Evolutionary conservation across 2,329 filamentous ascomycete genomes (phyloP), one percentile per base, ranked within the genome.

Genomic region (Davidsoniella eucalypti): DNA sequence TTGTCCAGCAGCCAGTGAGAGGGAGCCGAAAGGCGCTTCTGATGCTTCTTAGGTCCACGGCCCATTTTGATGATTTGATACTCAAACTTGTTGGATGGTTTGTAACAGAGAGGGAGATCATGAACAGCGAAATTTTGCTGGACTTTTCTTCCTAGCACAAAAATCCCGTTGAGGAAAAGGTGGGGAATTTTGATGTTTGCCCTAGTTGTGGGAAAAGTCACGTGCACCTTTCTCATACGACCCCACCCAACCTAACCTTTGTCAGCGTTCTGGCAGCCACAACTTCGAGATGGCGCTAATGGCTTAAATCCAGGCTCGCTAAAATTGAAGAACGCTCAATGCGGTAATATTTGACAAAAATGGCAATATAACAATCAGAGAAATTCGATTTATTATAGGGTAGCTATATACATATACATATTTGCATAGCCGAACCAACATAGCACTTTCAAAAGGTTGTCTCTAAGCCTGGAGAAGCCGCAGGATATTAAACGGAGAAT

Each of bases 1-100:
- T 98, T 98, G 86, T 98, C 92, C 71, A 98, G 79, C 69, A 98
- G 86, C 92, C 92, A 98, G 84, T 96, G 92, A 70, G 85, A 93
- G 68, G 92, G 92, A 69, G 92, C 92, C 75, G 85, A 92, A 69
- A 96, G 80, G 79, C 92, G 88, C 88, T 98, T 96, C 75, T 96
- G 90, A 76, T 98, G 92, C 84, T 95, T 95, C 81, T 92, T 93
- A 73, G 73, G 76, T 76, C 77, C 77, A 67, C 76, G 73, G 66
- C 72, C 75, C 76, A 81, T 81, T 63, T 66, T 80, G 63, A 63
- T 66, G 52, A 53, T 53, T 42, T 63, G 60, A 59, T 63, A 48
- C 48, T 53, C 53, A 54, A 52, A 53, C 50, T 53, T 52, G 47
- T 52, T 47, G 48, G 43, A 49, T 52, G 52, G 52, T 53, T 51